Evolutionary conservation across 495 filamentous ascomycete genomes (phyloP).

Genomic region (Podospora pseudocomata): DNA sequence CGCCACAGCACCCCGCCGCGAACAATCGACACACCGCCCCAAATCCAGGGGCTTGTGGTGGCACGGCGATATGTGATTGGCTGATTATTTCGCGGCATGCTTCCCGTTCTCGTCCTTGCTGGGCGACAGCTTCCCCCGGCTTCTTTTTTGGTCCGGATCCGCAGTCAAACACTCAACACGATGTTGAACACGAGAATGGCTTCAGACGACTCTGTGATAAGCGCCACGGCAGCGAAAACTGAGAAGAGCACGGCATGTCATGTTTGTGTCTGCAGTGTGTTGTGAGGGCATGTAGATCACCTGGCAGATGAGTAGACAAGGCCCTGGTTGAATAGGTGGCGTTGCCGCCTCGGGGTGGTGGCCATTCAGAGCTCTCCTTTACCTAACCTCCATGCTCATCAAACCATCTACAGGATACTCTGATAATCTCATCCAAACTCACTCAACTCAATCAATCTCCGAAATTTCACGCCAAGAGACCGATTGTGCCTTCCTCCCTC

Average conservation of each 20-base stretch:
- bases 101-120: constrained; percentile 1
- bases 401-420: background rate
- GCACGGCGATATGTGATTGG: constrained; percentile 1
- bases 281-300: background rate
- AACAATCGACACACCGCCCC: background rate
- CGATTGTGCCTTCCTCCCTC: background rate
- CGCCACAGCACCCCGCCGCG: constrained; percentile 2
- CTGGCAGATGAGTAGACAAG: background rate
- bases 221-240: background rate
- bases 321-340: background rate
- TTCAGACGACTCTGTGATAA: background rate
- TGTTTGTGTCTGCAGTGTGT: background rate
- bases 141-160: constrained; percentile 1
- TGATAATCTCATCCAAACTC: background rate
- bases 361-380: background rate
- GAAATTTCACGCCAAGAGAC: background rate
- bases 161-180: background rate
- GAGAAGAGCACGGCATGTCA: background rate
- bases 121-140: background rate
- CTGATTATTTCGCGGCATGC: background rate
- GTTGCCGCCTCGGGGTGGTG: constrained; percentile 4
- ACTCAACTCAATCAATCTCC: background rate
- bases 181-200: background rate
- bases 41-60: background rate
- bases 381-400: background rate